Base-by-base conservation (phyloP, 2,329 filamentous ascomycete genomes). In the Paramyrothecium sp. region DNA sequence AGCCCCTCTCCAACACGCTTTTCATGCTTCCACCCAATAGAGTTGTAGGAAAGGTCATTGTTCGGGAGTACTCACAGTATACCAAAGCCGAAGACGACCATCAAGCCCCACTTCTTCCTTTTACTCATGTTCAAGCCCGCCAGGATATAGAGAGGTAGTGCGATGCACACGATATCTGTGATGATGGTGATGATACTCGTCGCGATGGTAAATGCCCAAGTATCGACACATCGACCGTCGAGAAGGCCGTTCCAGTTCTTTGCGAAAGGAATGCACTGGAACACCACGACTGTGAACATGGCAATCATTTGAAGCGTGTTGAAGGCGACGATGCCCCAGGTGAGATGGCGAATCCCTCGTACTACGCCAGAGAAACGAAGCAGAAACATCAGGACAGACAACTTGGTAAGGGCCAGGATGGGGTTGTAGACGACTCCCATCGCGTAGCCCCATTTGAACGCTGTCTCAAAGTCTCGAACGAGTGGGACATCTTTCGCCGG, bases 301-400 rank as follows among this genome's bases (percentile, higher is more conserved):
- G 70, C 67, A 5, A 73, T 63, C 57, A 71, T 67, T 22, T 75
- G 68, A 17, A 69, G 61, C 0, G 67, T 52, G 54, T 77, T 78
- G 58, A 76, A 57, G n/a, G 59, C 57, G 63, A 74, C 66, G 53
- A 75, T 57, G 20, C 55, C 30, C 59, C 59, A 65, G 53, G 56
- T 58, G 34, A 53, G 54, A 12, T 62, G 57, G 30, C 69, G 65
- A 2, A 77, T 60, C 4, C 49, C 8, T 66, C 21, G 60, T 69
- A 26, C 53, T 63, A 74, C 65, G 38, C 73, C 64, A 52, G 73
- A 71, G 1, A 80, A 69, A 1, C 75, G 75, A 19, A 77, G 68
- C n/a, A 79, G 69, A 57, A 79, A 78, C n/a, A 80, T 59, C 3
- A 80, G 69, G 19, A 79, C 68, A 0, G 78, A 80, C 2, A 72